Conservation (phyloP, 805 yeast genomes). For the Nakazawaea holstii region DNA sequence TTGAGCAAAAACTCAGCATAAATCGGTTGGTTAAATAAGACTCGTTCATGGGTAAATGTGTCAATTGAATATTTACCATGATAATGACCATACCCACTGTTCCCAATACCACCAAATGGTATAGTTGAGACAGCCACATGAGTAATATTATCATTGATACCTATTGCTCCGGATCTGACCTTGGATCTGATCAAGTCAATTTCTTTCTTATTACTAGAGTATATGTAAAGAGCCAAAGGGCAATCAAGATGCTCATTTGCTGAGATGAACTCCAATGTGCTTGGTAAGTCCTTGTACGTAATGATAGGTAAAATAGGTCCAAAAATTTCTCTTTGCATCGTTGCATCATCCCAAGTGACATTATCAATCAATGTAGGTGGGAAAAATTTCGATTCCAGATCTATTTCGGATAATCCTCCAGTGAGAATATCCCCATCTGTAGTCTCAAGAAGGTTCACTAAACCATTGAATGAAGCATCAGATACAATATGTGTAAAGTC, state of each 20-base stretch:
- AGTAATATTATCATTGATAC: conserved; percentile 65
- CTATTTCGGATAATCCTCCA: conserved; percentile 36
- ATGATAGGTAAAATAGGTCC: conserved; percentile 83
- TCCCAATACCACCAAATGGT: conserved; percentile 92
- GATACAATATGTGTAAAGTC: conserved; percentile 61
- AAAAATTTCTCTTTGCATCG: conserved; percentile 75
- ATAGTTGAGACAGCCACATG: conserved; percentile 64
- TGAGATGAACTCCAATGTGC: conserved; percentile 38
- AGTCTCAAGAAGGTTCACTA: conserved; percentile 33
- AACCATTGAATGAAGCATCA: conserved; percentile 43
- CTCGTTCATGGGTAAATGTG: conserved; percentile 73
- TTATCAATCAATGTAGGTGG: conserved; percentile 71
- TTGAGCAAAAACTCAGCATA: conserved; percentile 55
- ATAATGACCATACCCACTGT: conserved; percentile 77
- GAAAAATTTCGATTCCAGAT: conserved; percentile 39
- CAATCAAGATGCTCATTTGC: conserved; percentile 45
- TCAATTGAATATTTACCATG: conserved; percentile 70
- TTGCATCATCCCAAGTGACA: conserved; percentile 58
- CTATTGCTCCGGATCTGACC: conserved; percentile 68
- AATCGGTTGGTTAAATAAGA: conserved; percentile 57
- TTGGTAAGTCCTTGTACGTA: conserved; percentile 39
- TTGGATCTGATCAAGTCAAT: conserved; percentile 41
- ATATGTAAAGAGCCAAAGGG: conserved; percentile 79
- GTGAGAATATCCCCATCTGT: conserved; percentile 49
- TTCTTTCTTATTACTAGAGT: conserved; percentile 42